Base-by-base conservation (phyloP, 2,329 filamentous ascomycete genomes). In the Cordyceps javanica region DNA sequence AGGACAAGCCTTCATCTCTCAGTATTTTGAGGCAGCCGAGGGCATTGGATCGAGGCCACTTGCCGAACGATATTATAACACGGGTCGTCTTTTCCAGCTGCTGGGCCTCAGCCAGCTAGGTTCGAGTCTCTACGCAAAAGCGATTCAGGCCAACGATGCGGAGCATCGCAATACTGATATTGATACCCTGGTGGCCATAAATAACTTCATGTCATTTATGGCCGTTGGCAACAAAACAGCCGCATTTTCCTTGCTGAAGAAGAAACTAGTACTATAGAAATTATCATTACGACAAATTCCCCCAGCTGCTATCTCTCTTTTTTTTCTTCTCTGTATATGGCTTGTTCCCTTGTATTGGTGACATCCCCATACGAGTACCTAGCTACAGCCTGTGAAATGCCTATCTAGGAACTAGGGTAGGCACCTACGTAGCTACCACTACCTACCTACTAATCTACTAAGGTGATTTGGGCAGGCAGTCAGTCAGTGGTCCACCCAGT, bases 1-100 rank as follows among this genome's bases (percentile, higher is more conserved):
- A 69, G 94, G 91, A 0, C 80, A 97, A 52, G 78, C 86, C 0
- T 97, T 96, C 66, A 73, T 97, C 58, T 83, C 65, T 5, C 64
- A 67, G n/a, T 74, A 74, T 38, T 64, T 66, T 8, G 63, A 68
- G 8, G 34, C 59, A 19, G 51, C 42, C 3, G 28, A 55, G n/a
- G 39, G 41, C 13, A 38, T 10, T 10, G 50, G 56, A 9, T 34
- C 53, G 41, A 41, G 58, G n/a, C 62, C 63, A 2, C 60, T 63
- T 50, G 67, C 70, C 1, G 72, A 73, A 56, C 64, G 69, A n/a
- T 70, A 69, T 54, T 74, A 74, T 51, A 74, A 74, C 23, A 64
- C 73, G 21, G 72, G 72, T 1, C 69, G 72, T 7, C 57, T 73
- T 5, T 73, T 72, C 36, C 72, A 74, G 30, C 60, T 74, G 19